Evolutionary conservation across 805 yeast species (phyloP).

Genomic region (Diddensiella caesifluorescens): DNA sequence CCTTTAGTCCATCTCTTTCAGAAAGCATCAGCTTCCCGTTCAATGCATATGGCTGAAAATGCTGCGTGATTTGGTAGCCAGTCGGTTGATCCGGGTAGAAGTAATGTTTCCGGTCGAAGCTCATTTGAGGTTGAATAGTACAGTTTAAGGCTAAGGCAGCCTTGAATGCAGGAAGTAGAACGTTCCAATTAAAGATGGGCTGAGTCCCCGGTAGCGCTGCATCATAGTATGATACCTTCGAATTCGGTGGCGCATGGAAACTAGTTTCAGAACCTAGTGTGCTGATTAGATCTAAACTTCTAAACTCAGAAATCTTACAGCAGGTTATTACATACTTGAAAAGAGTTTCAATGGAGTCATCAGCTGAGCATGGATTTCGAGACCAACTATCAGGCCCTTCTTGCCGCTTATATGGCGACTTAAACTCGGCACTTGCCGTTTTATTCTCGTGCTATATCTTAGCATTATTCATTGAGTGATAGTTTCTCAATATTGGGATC

Average conservation of each 20-base stretch:
- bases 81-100: constrained; percentile 95
- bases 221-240: constrained; percentile 72
- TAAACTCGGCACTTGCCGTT: neutral
- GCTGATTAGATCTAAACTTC: neutral
- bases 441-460: neutral
- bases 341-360: constrained; percentile 71
- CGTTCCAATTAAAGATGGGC: constrained; percentile 73
- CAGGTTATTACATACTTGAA: constrained; percentile 37
- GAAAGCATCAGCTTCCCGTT: constrained; percentile 54
- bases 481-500: too few species aligned
- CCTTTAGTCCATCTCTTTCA: constrained; percentile 47
- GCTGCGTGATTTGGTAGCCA: constrained; percentile 95
- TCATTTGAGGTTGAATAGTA: constrained; percentile 47
- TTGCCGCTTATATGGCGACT: neutral
- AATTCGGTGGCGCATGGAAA: constrained; percentile 53
- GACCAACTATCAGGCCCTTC: constrained; percentile 39
- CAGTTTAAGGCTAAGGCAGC: constrained; percentile 69
- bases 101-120: constrained; percentile 92
- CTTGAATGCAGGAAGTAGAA: constrained; percentile 61
- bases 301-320: constrained; percentile 28
- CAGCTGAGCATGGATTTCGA: constrained; percentile 91
- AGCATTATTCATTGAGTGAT: neutral
- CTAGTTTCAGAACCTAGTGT: constrained; percentile 35
- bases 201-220: constrained; percentile 89
- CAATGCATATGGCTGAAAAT: constrained; percentile 68